Percentiles rank a stretch among this genome's conserved stretches.
Evolutionary conservation across 805 yeast species (phyloP).

Genomic region (Zygoascus biomembranicola): DNA sequence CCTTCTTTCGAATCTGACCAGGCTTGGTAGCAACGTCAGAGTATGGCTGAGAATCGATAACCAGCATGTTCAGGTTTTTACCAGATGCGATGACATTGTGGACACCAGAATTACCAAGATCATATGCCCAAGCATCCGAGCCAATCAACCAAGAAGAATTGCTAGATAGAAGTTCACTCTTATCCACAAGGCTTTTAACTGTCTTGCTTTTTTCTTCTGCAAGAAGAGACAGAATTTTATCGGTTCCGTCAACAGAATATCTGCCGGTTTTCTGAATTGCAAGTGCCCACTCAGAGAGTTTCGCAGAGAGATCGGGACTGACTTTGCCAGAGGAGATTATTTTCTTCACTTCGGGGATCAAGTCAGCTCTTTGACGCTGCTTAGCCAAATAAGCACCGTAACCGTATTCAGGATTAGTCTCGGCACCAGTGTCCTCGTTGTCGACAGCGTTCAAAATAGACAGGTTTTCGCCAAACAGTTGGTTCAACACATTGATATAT

Average conservation of each 20-base stretch:
- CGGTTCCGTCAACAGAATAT: slow-evolving; percentile 26
- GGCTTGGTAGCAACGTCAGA: slow-evolving; percentile 31
- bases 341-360: slow-evolving; percentile 38
- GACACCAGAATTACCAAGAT: slow-evolving; percentile 84
- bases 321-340: slow-evolving; percentile 35
- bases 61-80: slow-evolving; percentile 70
- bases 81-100: slow-evolving; percentile 74
- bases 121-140: slow-evolving; percentile 93
- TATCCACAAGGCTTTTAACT: slow-evolving; percentile 39
- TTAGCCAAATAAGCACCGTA: slow-evolving; percentile 63
- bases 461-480: slow-evolving; percentile 50
- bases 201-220: slow-evolving; percentile 24
- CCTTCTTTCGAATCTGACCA: slow-evolving; percentile 57
- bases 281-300: slow-evolving; percentile 64
- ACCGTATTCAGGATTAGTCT: slow-evolving; percentile 75
- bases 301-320: slow-evolving; percentile 41
- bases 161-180: slow-evolving; percentile 38
- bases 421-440: slow-evolving; percentile 33
- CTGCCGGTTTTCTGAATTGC: slow-evolving; percentile 20
- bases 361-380: slow-evolving; percentile 42
- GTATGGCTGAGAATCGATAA: slow-evolving; percentile 78
- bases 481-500: slow-evolving; percentile 65
- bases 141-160: slow-evolving; percentile 78
- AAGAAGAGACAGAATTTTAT: slow-evolving; percentile 30
- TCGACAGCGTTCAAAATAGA: slow-evolving; percentile 53